phyloP scores from a whole-genome alignment of 2,329 filamentous ascomycete genomes.

The Fusarium redolens region DNA sequence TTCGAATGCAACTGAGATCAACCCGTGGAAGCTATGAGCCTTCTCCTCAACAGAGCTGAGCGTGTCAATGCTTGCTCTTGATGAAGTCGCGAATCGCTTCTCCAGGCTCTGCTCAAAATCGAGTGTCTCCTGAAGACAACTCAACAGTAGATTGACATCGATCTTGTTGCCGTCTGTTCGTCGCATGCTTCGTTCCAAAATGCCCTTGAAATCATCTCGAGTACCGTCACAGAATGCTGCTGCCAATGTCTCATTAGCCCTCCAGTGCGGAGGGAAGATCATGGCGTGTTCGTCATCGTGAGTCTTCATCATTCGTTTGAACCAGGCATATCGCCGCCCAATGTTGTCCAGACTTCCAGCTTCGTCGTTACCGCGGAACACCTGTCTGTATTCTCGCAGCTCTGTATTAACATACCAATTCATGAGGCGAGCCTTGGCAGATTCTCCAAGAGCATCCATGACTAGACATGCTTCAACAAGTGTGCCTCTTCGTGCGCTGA shows the following conservation, averaged over 20 bases:
- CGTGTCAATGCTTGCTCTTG: slow-evolving; percentile 89
- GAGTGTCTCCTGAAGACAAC: slow-evolving; percentile 92
- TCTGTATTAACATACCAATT: slow-evolving; percentile 99
- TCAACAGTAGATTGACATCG: slow-evolving; percentile 89
- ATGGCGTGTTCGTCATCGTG: slow-evolving; percentile 92
- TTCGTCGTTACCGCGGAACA: slow-evolving; percentile 96
- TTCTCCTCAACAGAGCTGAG: slow-evolving; percentile 82
- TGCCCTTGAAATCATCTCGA: slow-evolving; percentile 92
- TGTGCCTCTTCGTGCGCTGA: slow-evolving; percentile 74
- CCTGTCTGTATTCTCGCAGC: slow-evolving; percentile 92
- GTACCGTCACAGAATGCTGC: slow-evolving; percentile 96
- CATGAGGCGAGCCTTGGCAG: slow-evolving; percentile 82
- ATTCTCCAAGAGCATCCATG: slow-evolving; percentile 93
- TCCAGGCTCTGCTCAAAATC: slow-evolving; percentile 96
- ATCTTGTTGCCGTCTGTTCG: slow-evolving; percentile 80
- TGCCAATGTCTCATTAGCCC: slow-evolving; percentile 88
- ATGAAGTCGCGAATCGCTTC: slow-evolving; percentile 78
- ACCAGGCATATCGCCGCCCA: slow-evolving; percentile 93
- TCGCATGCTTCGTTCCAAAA: slow-evolving; percentile 88
- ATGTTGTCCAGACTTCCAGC: slow-evolving; percentile 97
- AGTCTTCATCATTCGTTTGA: slow-evolving; percentile 92
- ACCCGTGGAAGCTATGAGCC: slow-evolving; percentile 82
- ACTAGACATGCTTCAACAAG: slow-evolving; percentile 91
- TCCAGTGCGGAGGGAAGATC: slow-evolving; percentile 90
- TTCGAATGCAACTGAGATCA: slow-evolving; percentile 96